phyloP scores from a whole-genome alignment of 2,329 filamentous ascomycete genomes.

The Emmonsiellopsis sp. region DNA sequence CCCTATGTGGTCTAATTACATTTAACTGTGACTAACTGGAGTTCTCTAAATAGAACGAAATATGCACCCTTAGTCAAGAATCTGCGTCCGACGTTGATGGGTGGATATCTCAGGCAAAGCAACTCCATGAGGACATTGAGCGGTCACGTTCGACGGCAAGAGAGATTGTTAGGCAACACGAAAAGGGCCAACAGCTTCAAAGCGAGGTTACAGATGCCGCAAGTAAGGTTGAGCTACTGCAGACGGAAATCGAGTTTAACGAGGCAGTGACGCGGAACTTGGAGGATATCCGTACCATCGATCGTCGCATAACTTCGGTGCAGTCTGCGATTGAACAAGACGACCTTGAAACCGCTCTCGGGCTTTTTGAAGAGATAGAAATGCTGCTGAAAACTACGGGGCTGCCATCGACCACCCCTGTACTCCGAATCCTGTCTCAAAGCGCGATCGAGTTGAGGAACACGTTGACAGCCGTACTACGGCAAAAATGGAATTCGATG shows the following conservation, averaged over 20 bases:
- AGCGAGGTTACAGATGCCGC: conserved; percentile 53
- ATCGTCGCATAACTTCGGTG: conserved; percentile 37
- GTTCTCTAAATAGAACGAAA: conserved; percentile 47
- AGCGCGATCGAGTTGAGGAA: conserved; percentile 58
- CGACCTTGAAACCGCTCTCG: conserved; percentile 38
- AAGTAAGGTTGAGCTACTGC: conserved; percentile 45
- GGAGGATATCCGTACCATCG: conserved; percentile 43
- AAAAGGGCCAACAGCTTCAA: conserved; percentile 55
- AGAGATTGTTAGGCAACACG: conserved; percentile 69
- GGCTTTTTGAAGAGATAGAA: conserved; percentile 37
- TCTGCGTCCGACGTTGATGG: conserved; percentile 69
- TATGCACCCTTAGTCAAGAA: conserved; percentile 66
- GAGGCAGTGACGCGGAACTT: conserved; percentile 42
- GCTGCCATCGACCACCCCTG: conserved; percentile 26
- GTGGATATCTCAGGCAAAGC: conserved; percentile 78
- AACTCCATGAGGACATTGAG: conserved; percentile 76
- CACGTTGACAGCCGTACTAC: conserved; percentile 56
- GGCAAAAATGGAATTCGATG: conserved; percentile 60
- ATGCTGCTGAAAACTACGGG: conserved; percentile 18
- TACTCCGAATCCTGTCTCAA: conserved; percentile 49
- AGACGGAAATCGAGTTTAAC: conserved; percentile 52
- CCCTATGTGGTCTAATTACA: neutral
- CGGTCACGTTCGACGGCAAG: conserved; percentile 68
- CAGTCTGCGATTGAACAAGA: conserved; percentile 36
- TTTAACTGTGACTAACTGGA: conserved; percentile 1